Base-by-base conservation (phyloP, 2,329 filamentous ascomycete species). In the Apiospora pterosperma region DNA sequence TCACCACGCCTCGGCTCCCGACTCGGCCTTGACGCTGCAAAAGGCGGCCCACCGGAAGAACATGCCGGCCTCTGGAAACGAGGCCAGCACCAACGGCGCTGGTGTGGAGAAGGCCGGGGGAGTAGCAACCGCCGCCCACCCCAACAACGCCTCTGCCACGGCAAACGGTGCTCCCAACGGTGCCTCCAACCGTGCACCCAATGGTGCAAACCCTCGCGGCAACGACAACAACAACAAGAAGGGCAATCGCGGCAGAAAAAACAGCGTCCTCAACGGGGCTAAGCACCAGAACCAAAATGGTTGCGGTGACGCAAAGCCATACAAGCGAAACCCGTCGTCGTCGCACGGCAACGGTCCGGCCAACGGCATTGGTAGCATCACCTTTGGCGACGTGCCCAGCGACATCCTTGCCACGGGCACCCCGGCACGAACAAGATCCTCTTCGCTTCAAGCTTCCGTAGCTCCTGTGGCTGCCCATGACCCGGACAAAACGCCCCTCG, bases 51-150 rank as follows among this genome's bases (percentile, higher is more conserved):
- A 42, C 31, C 60, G 39, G 25, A 62, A 62, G 60, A 62, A 62
- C 39, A 23, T 42, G 39, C 23, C n/a, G 66, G 62, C 59, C 44
- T 66, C 71, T 55, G 70, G 65, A 44, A 67, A 68, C 61, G 67
- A 69, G 61, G 63, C 68, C 62, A 58, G 68, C 68, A 59, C 65
- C 66, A 67, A 69, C 69, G 67, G 71, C 73, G 71, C 74, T 72
- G 66, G 63, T 68, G 67, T 70, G 36, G 38, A 55, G 48, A 55
- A 55, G 48, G 48, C 48, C 48, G 48, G 48, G 34, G 48, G 25
- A 34, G 38, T 62, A 36, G 48, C 64, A 42, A 48, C 67, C 21
- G 63, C 63, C 25, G 44, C 59, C 19, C 28, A 44, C 44, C 8
- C 21, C 36, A 44, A 62, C 28, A 44, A 12, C 23, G 36, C 28